A percentile compares a stretch with the other conserved stretches of the same genome.
Evolutionary conservation across 139 green algal genomes (phyloP).

Genomic region (Haematococcus lacustris): DNA sequence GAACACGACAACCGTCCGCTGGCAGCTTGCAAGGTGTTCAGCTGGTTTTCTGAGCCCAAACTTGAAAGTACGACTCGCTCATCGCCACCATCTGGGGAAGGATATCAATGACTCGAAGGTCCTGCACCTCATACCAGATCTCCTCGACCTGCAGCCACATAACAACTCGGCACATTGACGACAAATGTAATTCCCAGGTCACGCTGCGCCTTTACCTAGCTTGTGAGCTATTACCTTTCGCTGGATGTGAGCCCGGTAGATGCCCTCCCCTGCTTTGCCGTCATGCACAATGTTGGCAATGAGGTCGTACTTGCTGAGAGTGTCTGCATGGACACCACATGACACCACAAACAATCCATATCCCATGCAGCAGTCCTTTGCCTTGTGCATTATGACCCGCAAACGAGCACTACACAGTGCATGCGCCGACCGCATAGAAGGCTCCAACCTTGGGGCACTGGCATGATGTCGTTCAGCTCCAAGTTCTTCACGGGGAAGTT

Average conservation of each 20-base stretch:
- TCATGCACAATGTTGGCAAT: slow-evolving; percentile 81
- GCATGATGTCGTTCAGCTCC: slow-evolving; percentile 75
- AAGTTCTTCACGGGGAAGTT: slow-evolving; percentile 93
- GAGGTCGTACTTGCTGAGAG: slow-evolving; percentile 79
- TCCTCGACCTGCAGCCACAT: slow-evolving; percentile 19
- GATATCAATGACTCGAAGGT: slow-evolving; percentile 86
- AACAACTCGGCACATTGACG: no score
- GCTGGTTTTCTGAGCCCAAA: no score
- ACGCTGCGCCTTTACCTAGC: no score
- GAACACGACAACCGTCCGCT: no score
- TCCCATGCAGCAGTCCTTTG: no score
- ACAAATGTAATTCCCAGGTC: no score
- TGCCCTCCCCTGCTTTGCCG: slow-evolving; percentile 49
- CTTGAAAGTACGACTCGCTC: slow-evolving; percentile 39
- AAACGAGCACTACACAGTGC: no score
- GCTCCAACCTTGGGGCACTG: slow-evolving; percentile 39
- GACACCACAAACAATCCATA: no score
- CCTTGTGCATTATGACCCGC: no score
- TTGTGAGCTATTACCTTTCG: no score
- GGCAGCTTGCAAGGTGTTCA: no score
- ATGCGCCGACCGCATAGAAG: background rate
- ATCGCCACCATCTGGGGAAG: slow-evolving; percentile 93
- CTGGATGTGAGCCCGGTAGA: slow-evolving; percentile 76
- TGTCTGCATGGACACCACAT: slow-evolving; percentile 18
- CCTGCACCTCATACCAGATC: slow-evolving; percentile 62